Evolutionary conservation across 495 filamentous ascomycete species (phyloP).

Genomic region (Acidomyces sp.): DNA sequence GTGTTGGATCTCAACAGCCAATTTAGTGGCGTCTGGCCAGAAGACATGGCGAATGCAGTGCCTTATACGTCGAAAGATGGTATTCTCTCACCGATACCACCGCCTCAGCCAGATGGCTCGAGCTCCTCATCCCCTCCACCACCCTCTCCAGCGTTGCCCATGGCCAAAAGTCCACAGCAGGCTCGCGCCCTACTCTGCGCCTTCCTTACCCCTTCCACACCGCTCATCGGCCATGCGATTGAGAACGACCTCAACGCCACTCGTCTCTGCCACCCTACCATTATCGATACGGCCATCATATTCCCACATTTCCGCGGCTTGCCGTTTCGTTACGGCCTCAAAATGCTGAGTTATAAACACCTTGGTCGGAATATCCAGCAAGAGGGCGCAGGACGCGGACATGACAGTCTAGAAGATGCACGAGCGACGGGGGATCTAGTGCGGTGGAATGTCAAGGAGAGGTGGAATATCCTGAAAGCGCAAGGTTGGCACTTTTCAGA

Average conservation of each 20-base stretch:
- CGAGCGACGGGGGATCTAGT: slow-evolving; percentile 78
- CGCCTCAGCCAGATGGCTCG: slow-evolving; percentile 5
- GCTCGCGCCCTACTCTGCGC: slow-evolving; percentile 64
- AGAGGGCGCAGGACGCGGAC: slow-evolving; percentile 51
- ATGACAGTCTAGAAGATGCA: slow-evolving; percentile 84
- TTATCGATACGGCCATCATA: slow-evolving; percentile 77
- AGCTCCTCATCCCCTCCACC: slow-evolving; percentile 19
- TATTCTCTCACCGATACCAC: neutral
- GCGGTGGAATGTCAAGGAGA: slow-evolving; percentile 46
- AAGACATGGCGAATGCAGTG: slow-evolving; percentile 57
- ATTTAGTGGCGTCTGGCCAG: slow-evolving; percentile 69
- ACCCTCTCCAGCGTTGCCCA: slow-evolving; percentile 34
- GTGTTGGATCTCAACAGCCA: slow-evolving; percentile 81
- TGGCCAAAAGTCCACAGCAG: slow-evolving; percentile 54
- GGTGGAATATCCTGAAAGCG: slow-evolving; percentile 48
- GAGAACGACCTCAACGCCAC: slow-evolving; percentile 85
- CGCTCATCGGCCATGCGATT: slow-evolving; percentile 81
- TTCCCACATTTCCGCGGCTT: slow-evolving; percentile 66
- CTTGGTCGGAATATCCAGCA: slow-evolving; percentile 68
- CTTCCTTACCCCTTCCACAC: slow-evolving; percentile 57
- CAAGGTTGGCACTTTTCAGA: slow-evolving; percentile 51
- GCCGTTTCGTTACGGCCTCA: slow-evolving; percentile 63
- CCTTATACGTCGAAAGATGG: slow-evolving; percentile 33
- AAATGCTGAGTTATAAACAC: slow-evolving; percentile 47
- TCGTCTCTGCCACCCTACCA: slow-evolving; percentile 67